These are phyloP conservation scores for Alternaria rosae DNA, from an alignment of 2,329 filamentous ascomycete species.

Conservation along the genomic window DNA sequence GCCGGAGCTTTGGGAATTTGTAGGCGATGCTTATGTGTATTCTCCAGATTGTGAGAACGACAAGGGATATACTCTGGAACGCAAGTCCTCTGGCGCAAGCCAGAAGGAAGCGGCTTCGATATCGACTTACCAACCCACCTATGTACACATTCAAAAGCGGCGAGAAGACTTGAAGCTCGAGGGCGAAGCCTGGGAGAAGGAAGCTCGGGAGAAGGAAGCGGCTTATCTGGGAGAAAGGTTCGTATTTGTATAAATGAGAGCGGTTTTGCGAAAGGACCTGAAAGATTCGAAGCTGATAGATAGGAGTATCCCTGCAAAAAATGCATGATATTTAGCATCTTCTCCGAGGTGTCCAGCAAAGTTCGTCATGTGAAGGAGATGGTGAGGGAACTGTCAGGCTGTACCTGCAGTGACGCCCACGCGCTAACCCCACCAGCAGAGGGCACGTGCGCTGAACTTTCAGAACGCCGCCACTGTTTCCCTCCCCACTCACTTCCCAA, in stretches of 20 bases:
- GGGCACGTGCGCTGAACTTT: slow-evolving; percentile 21
- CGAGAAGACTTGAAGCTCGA: too few relatives aligned
- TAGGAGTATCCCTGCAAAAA: too few relatives aligned
- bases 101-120: slow-evolving; percentile 1
- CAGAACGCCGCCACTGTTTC: slow-evolving; percentile 3
- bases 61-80: background rate
- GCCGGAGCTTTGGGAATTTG: slow-evolving; percentile 5
- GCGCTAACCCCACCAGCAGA: slow-evolving; percentile 9
- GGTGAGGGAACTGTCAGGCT: background rate
- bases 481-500: slow-evolving; percentile 6
- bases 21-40: slow-evolving; percentile 15
- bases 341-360: background rate
- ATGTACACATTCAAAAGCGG: too few relatives aligned
- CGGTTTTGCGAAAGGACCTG: too few relatives aligned
- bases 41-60: slow-evolving; percentile 3
- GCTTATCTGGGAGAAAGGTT: too few relatives aligned
- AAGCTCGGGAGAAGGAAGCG: too few relatives aligned
- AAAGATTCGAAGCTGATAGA: too few relatives aligned
- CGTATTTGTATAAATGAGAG: too few relatives aligned
- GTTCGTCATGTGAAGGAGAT: background rate
- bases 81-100: too few relatives aligned
- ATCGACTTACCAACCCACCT: too few relatives aligned
- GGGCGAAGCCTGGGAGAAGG: too few relatives aligned
- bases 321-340: background rate
- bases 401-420: slow-evolving; percentile 1